phyloP scores from a whole-genome alignment of 2,329 filamentous ascomycete genomes.

The Aspergillus costaricaensis region DNA sequence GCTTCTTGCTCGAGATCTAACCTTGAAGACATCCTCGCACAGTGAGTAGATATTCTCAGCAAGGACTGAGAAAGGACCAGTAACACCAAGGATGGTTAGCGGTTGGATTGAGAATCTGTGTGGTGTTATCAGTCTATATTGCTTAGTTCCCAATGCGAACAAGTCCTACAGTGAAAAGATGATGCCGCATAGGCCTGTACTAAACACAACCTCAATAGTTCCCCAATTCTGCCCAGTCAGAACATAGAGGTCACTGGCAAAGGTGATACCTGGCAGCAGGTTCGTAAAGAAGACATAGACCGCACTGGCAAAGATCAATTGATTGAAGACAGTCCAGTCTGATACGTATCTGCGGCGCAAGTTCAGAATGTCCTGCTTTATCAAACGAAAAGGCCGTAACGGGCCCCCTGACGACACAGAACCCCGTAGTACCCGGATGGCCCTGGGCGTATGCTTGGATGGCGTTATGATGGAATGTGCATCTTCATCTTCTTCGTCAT shows the following conservation, averaged over 20 bases:
- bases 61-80: conserved; percentile 67
- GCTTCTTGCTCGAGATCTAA: conserved; percentile 27
- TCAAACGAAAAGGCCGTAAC: conserved; percentile 55
- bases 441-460: conserved; percentile 40
- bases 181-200: conserved; percentile 64
- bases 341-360: conserved; percentile 52
- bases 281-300: conserved; percentile 70
- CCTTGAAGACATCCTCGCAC: conserved; percentile 58
- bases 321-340: conserved; percentile 63
- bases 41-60: conserved; percentile 66
- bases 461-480: conserved; percentile 41
- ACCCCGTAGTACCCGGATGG: conserved; percentile 31
- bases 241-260: conserved; percentile 65
- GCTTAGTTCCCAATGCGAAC: background rate
- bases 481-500: conserved; percentile 27
- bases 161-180: conserved; percentile 59
- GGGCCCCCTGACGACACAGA: conserved; percentile 44
- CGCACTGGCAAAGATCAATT: conserved; percentile 63
- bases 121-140: background rate
- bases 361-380: conserved; percentile 53
- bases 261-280: conserved; percentile 66
- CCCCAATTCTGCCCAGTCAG: conserved; percentile 65
- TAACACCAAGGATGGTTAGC: conserved; percentile 66
- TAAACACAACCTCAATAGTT: conserved; percentile 67
- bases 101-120: conserved; percentile 60